Evolutionary conservation across 2,329 filamentous ascomycete species (phyloP), one percentile per base, ranked within the genome.

Genomic region (Septoria linicola): DNA sequence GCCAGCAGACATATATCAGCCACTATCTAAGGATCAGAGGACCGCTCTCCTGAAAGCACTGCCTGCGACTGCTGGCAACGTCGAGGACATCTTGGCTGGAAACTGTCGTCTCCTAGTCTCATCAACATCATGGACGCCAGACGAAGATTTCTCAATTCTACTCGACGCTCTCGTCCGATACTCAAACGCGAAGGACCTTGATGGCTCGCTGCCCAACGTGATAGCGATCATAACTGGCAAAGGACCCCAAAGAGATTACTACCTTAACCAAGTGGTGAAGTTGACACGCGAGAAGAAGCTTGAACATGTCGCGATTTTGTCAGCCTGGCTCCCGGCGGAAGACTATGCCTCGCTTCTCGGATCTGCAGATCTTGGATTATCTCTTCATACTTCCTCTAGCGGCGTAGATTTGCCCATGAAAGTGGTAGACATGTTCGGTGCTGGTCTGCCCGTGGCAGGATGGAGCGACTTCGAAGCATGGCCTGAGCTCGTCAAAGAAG

Each of bases 401-500:
- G 93, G 93, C 1, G 90, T 99, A 0, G 93, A 99, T 70, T 76
- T 99, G 16, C 93, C 93, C 0, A 99, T 99, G 93, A 99, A 99
- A 72, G 90, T 99, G 1, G 91, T 99, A 11, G 93, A 99, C 68
- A 96, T 99, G 91, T 97, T 99, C 68, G 93, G 93, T 2, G 87
- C 91, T 0, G 93, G 92, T 0, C 74, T 99, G 21, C 93, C 93
- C 0, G 93, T 99, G 0, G 84, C 86, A 0, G 92, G 90, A 3
- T 97, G 93, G 78, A 82, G 81, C 20, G 80, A 80, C 2, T 99
- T 95, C 65, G 84, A 91, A 66, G 92, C 91, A 56, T 96, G 95
- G 78, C 76, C 81, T 2, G 93, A 99, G 72, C 75, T 99, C n/a
- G 88, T 99, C 20, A 85, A 80, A 45, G 91, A 97, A 63, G 87